Conservation (phyloP, 1,284 basidiomycete species). For the Apiotrichum akiyoshidainum region DNA sequence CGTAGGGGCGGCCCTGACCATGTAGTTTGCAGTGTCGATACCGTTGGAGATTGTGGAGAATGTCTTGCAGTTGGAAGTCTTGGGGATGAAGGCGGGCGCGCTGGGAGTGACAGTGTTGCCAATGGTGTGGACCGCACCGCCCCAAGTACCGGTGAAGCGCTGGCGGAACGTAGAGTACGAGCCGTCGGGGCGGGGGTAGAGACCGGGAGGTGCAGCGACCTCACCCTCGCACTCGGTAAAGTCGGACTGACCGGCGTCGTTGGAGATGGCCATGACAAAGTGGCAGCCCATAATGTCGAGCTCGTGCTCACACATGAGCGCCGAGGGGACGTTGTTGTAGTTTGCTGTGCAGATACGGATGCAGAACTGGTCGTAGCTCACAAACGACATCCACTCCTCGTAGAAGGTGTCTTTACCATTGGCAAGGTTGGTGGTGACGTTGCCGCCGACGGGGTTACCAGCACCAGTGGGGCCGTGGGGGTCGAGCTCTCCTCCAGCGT, state of each 20-base stretch:
- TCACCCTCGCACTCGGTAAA: slow-evolving; percentile 49
- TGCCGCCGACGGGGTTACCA: slow-evolving; percentile 55
- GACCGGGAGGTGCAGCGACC: slow-evolving; percentile 46
- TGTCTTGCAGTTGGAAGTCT: slow-evolving; percentile 48
- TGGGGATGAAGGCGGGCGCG: slow-evolving; percentile 39
- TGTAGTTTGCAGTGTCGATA: slow-evolving; percentile 37
- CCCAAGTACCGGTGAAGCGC: slow-evolving; percentile 46
- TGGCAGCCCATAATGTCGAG: slow-evolving; percentile 49
- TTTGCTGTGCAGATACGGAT: slow-evolving; percentile 49
- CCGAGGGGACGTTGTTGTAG: slow-evolving; percentile 31
- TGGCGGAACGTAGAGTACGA: slow-evolving; percentile 48
- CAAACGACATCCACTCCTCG: slow-evolving; percentile 54
- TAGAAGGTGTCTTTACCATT: slow-evolving; percentile 54
- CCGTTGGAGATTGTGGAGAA: slow-evolving; percentile 49
- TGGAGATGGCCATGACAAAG: slow-evolving; percentile 48
- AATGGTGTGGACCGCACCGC: slow-evolving; percentile 33
- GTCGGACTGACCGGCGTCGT: slow-evolving; percentile 37
- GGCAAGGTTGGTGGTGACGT: slow-evolving; percentile 54
- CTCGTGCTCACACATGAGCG: slow-evolving; percentile 42
- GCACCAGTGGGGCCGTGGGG: slow-evolving; percentile 49
- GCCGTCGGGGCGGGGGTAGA: slow-evolving; percentile 43
- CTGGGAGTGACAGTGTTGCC: slow-evolving; percentile 42
- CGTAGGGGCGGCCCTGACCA: slow-evolving; percentile 35
- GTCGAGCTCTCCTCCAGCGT: slow-evolving; percentile 52
- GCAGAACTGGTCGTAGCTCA: slow-evolving; percentile 49